Percentiles rank a stretch among this genome's conserved stretches.
Conservation (phyloP, 768 basidiomycete genomes). For the Mycena venus region DNA sequence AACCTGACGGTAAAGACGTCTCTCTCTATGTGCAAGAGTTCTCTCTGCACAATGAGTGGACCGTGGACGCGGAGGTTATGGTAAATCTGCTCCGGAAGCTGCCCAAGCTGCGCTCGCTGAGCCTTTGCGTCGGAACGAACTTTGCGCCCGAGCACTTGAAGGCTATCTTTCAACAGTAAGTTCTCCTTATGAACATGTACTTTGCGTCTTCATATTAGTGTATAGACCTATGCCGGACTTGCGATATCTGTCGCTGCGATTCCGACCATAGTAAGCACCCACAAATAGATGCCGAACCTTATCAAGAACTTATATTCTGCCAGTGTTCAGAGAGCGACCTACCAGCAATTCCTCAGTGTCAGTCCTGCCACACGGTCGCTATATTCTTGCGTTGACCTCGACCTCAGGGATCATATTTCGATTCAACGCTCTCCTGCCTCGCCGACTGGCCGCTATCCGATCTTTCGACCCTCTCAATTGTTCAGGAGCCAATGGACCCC, state of each 20-base stretch:
- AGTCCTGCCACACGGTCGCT: not conserved
- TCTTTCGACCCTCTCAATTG: conserved; percentile 67
- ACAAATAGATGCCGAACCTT: not conserved
- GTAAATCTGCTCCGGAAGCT: conserved; percentile 77
- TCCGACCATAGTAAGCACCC: conserved; percentile 86
- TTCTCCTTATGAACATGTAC: not conserved
- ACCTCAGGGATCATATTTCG: conserved; percentile 84
- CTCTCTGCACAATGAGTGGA: conserved; percentile 70
- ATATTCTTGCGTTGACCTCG: not conserved
- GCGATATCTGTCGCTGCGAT: conserved; percentile 72
- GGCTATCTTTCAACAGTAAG: conserved; percentile 61
- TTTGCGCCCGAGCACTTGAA: conserved; percentile 88
- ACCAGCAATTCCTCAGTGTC: conserved; percentile 86
- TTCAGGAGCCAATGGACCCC: conserved; percentile 73
- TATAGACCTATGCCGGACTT: conserved; percentile 61
- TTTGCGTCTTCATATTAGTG: not conserved
- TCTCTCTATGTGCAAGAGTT: conserved; percentile 62
- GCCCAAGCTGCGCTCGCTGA: conserved; percentile 62
- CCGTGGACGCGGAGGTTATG: conserved; percentile 80
- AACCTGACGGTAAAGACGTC: conserved; percentile 38
- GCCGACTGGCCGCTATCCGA: conserved; percentile 69
- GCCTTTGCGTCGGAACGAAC: conserved; percentile 77
- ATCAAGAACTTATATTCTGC: not conserved
- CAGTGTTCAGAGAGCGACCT: conserved; percentile 78
- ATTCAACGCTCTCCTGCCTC: conserved; percentile 74